Evolutionary conservation across 805 yeast species (phyloP).

Genomic region (Maudiozyma bulderi): DNA sequence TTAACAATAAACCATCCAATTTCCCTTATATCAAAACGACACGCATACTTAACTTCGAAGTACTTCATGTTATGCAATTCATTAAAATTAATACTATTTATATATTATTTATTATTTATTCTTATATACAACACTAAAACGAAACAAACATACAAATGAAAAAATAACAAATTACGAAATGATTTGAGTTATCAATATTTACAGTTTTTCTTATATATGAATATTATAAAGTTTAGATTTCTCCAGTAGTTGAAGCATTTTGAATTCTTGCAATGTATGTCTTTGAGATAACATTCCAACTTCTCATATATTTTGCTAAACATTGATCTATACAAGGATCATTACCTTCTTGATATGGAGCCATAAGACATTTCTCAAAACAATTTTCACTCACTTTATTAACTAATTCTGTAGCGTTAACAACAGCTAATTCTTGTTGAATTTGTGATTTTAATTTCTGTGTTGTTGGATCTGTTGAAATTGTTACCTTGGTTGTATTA

Average conservation of each 20-base stretch:
- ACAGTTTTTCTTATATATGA: background rate
- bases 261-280: slow-evolving; percentile 70
- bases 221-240: slow-evolving; percentile 12
- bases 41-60: no score
- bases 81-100: background rate
- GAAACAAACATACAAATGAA: background rate
- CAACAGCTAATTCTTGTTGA: slow-evolving; percentile 78
- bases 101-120: background rate
- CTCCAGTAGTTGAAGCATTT: slow-evolving; percentile 33
- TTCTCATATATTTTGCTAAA: slow-evolving; percentile 76
- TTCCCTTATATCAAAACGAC: no score
- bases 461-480: slow-evolving; percentile 35
- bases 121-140: background rate
- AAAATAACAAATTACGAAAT: background rate
- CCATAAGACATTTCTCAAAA: slow-evolving; percentile 63
- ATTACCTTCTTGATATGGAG: slow-evolving; percentile 52
- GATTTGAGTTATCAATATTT: background rate
- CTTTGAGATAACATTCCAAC: slow-evolving; percentile 80
- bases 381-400: slow-evolving; percentile 81
- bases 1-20: background rate
- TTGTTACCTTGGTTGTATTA: slow-evolving; percentile 8
- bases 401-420: slow-evolving; percentile 81
- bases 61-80: background rate
- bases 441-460: slow-evolving; percentile 61
- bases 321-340: slow-evolving; percentile 67